Conservation (phyloP, 345 rosid genomes). For the Lepidium aucheri region DNA sequence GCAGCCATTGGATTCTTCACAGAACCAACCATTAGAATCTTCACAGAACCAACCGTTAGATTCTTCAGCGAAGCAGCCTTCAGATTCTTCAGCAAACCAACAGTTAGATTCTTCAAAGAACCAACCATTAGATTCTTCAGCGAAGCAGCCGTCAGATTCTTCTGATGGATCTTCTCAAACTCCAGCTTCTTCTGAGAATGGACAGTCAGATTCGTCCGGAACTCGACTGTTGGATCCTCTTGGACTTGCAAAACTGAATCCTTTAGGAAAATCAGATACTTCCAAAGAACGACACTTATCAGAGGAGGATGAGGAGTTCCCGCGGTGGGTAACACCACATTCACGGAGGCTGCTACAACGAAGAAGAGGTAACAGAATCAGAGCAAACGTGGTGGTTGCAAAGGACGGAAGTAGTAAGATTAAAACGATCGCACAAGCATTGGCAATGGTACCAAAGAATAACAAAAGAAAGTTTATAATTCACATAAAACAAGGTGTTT, state of each 20-base stretch:
- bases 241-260: neutral
- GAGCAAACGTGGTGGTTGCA: constrained; percentile 51
- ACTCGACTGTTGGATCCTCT: constrained; percentile 12
- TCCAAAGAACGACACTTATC: neutral
- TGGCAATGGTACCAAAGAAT: constrained; percentile 38
- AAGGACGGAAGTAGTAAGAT: constrained; percentile 58
- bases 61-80: neutral
- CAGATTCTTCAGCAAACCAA: neutral
- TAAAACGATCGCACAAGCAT: constrained; percentile 48
- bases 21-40: neutral
- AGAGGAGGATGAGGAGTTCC: constrained; percentile 2
- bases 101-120: neutral
- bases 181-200: neutral
- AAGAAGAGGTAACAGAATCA: neutral
- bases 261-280: neutral
- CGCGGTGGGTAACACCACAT: neutral
- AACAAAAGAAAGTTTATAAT: constrained; percentile 40
- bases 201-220: neutral
- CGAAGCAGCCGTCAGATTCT: neutral
- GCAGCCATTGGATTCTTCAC: neutral
- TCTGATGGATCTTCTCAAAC: neutral
- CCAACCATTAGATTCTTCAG: neutral
- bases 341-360: constrained; percentile 29
- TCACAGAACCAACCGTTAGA: neutral
- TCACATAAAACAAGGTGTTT: constrained; percentile 61